These are phyloP conservation scores for Candida argentea DNA, from an alignment of 805 yeast species.

Conservation along the genomic window DNA sequence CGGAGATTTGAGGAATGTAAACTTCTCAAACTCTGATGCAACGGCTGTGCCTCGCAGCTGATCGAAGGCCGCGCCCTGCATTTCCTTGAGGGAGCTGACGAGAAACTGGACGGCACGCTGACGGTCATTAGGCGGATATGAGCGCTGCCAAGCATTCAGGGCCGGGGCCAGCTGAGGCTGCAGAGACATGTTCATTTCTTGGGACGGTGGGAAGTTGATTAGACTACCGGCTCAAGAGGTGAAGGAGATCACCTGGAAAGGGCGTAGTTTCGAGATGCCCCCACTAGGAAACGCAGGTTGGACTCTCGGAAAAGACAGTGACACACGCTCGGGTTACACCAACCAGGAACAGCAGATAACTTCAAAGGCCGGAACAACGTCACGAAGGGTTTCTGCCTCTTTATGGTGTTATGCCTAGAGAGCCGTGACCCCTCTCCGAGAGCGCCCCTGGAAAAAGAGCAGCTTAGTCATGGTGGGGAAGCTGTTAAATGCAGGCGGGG, in stretches of 20 bases:
- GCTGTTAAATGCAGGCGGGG: no score
- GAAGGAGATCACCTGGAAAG: neutral
- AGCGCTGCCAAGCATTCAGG: slow-evolving; percentile 18
- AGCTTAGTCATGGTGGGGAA: no score
- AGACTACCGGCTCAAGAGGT: neutral
- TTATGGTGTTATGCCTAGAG: no score
- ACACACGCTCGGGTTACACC: no score
- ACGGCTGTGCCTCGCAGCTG: slow-evolving; percentile 28
- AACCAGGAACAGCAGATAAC: no score
- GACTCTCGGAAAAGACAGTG: no score
- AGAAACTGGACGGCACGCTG: slow-evolving; percentile 32
- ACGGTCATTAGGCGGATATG: slow-evolving; percentile 20
- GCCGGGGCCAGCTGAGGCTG: slow-evolving; percentile 11
- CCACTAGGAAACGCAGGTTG: no score
- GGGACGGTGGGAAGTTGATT: neutral
- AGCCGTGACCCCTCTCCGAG: no score
- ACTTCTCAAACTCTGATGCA: slow-evolving; percentile 66
- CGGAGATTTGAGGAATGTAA: slow-evolving; percentile 48
- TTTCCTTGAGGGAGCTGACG: slow-evolving; percentile 25
- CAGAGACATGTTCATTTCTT: slow-evolving; percentile 9
- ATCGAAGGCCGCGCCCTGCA: slow-evolving; percentile 23
- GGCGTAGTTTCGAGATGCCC: neutral
- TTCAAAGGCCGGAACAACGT: no score
- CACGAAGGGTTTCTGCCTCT: no score
- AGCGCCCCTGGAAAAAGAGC: no score